A percentile compares a stretch with the other conserved stretches of the same genome.
These are phyloP conservation scores for Aquilaria malaccensis DNA, from an alignment of 345 rosid genomes.

Conservation along the genomic window DNA sequence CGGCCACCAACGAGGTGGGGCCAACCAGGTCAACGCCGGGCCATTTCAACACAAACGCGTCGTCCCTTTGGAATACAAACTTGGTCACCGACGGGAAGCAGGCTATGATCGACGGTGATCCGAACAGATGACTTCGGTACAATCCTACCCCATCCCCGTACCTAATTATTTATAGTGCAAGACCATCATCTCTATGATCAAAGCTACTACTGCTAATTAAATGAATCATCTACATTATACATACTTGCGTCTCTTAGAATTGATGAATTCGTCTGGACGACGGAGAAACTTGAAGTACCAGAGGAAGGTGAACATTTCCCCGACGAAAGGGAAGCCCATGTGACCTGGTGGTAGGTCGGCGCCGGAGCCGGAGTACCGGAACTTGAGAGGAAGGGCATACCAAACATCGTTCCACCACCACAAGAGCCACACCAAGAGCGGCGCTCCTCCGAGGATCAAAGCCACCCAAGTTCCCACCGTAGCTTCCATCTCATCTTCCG, in stretches of 20 bases:
- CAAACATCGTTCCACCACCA: conserved; percentile 47
- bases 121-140: conserved; percentile 27
- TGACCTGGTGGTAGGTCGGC: conserved; percentile 26
- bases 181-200: no score
- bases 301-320: conserved; percentile 32
- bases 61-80: conserved; percentile 18
- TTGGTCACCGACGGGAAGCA: conserved; percentile 27
- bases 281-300: conserved; percentile 27
- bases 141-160: conserved; percentile 37
- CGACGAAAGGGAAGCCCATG: conserved; percentile 29
- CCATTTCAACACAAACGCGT: conserved; percentile 21
- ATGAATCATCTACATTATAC: neutral
- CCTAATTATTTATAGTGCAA: conserved; percentile 10
- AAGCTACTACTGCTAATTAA: no score
- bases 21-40: conserved; percentile 24
- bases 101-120: conserved; percentile 31
- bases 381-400: conserved; percentile 15
- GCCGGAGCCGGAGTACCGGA: conserved; percentile 8
- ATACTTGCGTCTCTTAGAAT: conserved; percentile 30
- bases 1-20: conserved; percentile 9
- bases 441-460: conserved; percentile 17
- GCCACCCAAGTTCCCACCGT: conserved; percentile 9
- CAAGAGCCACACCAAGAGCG: conserved; percentile 12
- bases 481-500: neutral
- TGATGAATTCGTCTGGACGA: conserved; percentile 33